phyloP scores from a whole-genome alignment of 768 basidiomycete species.

The Ramaria sp. region DNA sequence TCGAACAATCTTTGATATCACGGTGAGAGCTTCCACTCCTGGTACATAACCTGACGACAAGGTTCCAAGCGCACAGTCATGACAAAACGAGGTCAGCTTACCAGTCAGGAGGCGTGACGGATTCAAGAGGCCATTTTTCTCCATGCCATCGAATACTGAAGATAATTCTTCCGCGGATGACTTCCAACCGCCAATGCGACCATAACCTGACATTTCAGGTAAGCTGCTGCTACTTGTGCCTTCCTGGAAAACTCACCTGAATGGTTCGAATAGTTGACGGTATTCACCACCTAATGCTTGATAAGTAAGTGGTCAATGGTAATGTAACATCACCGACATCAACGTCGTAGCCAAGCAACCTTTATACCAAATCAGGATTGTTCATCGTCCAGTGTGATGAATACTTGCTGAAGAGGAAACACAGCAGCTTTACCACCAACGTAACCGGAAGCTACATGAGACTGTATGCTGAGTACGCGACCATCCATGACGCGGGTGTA shows the following conservation, averaged over 20 bases:
- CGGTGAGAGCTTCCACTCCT: conserved; percentile 63
- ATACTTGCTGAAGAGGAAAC: conserved; percentile 57
- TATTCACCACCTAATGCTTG: conserved; percentile 60
- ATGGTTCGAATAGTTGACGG: conserved; percentile 94
- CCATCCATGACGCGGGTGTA: conserved; percentile 17
- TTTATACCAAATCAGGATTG: background rate
- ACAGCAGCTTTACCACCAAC: conserved; percentile 80
- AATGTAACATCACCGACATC: conserved; percentile 48
- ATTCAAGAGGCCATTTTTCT: conserved; percentile 61
- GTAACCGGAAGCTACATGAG: conserved; percentile 89
- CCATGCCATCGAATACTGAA: conserved; percentile 63
- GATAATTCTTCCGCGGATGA: conserved; percentile 70
- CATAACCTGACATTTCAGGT: conserved; percentile 55
- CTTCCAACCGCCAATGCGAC: conserved; percentile 67
- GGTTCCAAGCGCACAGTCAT: background rate
- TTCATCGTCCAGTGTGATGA: conserved; percentile 23
- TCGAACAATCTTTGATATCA: conserved; percentile 50
- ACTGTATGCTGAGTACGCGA: conserved; percentile 82
- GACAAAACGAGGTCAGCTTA: conserved; percentile 17
- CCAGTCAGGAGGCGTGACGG: conserved; percentile 76
- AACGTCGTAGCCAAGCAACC: conserved; percentile 79
- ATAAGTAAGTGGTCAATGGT: background rate
- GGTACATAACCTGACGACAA: conserved; percentile 68
- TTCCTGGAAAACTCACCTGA: conserved; percentile 41
- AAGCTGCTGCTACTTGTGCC: background rate